Conservation (phyloP, 2,329 filamentous ascomycete species). For the Xenosphaeropsis pyriputrescens region DNA sequence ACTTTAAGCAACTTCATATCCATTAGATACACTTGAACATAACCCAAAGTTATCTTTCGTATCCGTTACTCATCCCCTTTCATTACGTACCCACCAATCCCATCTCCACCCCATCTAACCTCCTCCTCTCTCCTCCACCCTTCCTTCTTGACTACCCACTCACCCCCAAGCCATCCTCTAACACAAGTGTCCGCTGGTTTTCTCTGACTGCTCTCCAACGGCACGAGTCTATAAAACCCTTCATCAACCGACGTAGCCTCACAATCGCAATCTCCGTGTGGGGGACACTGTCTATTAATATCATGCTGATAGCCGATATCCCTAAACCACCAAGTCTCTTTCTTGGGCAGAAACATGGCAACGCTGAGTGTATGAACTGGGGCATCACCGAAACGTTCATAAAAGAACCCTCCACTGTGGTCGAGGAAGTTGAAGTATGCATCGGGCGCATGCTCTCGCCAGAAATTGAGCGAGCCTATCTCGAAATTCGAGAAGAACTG, state of each 20-base stretch:
- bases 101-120: too few relatives aligned
- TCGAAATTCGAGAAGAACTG: conserved; percentile 73
- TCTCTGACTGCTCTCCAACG: conserved; percentile 28
- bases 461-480: conserved; percentile 81
- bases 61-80: too few relatives aligned
- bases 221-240: conserved; percentile 30
- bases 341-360: conserved; percentile 68
- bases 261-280: conserved; percentile 22
- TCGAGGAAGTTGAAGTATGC: conserved; percentile 87
- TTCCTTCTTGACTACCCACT: conserved; percentile 25
- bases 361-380: conserved; percentile 93
- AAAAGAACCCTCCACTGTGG: conserved; percentile 74
- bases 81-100: too few relatives aligned
- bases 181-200: conserved; percentile 31
- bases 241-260: conserved; percentile 27
- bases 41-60: too few relatives aligned
- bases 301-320: conserved; percentile 82
- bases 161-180: conserved; percentile 25
- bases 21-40: too few relatives aligned
- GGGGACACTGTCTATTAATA: conserved; percentile 25
- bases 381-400: conserved; percentile 93
- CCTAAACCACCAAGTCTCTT: conserved; percentile 93
- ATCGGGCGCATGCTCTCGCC: conserved; percentile 70
- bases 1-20: too few relatives aligned
- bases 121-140: conserved; percentile 7